Base-by-base conservation (phyloP, 495 filamentous ascomycete genomes). In the Talaromyces nanjingensis region DNA sequence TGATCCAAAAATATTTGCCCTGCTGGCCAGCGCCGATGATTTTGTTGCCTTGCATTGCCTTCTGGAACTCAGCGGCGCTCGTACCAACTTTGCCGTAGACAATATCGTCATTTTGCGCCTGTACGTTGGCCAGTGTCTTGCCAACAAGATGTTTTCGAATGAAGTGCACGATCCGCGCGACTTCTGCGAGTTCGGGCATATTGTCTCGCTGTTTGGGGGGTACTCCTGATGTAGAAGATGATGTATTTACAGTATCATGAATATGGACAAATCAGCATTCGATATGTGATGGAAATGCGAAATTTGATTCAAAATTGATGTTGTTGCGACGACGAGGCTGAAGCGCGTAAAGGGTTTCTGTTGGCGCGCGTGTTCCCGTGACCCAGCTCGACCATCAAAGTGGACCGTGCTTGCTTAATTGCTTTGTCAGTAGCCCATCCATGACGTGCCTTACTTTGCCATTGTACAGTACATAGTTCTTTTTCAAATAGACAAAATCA, bases 1-100 rank as follows among this genome's bases (percentile, higher is more conserved):
- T 76, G 42, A 89, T 81, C 89, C 94, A 98, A 72, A 98, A 96
- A 70, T 97, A 97, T 83, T 98, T 98, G 20, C 93, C 93, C 72
- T 96, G 93, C 64, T 89, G 90, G 0, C 86, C 86, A 3, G 90
- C 88, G 63, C 85, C 86, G 7, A 87, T 66, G 4, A 96, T 78
- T 65, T 86, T 92, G 73, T 91, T 93, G 3, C 91, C 92, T 8
- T 81, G 82, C 71, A 97, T 76, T 3, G 88, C 86, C 42, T 83
- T 80, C 61, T 89, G 78, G 69, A 98, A 90, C 42, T 87, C 86
- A 0, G 82, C 70, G 0, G 86, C 89, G 31, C 82, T 89, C 1
- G 90, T 94, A 27, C 91, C 91, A 9, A 85, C 91, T 76, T 96
- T 96, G 64, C 92, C 92, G 73, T 89, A 98, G 3, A 98, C 82